Percentiles rank a stretch among this genome's conserved stretches.
These are phyloP conservation scores for Podaxis sp. DNA, from an alignment of 768 basidiomycete species.

Conservation along the genomic window DNA sequence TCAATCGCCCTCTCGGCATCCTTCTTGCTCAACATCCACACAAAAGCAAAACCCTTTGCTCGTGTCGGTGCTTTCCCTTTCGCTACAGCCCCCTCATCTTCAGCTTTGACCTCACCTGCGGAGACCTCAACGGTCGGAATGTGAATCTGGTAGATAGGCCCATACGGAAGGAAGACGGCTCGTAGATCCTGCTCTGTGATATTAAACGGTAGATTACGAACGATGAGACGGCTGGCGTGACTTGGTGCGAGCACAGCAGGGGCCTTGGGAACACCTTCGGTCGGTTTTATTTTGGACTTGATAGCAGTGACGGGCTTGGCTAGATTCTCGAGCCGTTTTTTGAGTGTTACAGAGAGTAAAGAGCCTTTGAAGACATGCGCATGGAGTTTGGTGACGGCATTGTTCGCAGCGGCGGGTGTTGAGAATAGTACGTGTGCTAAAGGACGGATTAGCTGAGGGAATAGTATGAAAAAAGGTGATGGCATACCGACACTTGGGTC, in stretches of 20 bases:
- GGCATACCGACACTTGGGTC: conserved; percentile 51
- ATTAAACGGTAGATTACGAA: conserved; percentile 87
- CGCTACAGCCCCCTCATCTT: conserved; percentile 25
- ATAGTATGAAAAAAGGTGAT: neutral
- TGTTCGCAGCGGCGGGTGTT: conserved; percentile 63
- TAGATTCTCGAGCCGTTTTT: conserved; percentile 77
- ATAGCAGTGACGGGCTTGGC: conserved; percentile 40
- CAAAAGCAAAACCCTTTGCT: conserved; percentile 87
- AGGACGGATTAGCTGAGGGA: neutral
- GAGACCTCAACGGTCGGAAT: conserved; percentile 54
- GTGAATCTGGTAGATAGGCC: conserved; percentile 83
- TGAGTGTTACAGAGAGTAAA: conserved; percentile 82
- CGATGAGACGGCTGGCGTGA: conserved; percentile 79
- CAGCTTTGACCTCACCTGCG: conserved; percentile 27
- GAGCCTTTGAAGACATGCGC: conserved; percentile 91
- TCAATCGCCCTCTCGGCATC: conserved; percentile 84
- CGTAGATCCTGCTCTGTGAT: conserved; percentile 84
- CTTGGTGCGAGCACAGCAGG: conserved; percentile 47
- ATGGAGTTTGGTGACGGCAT: conserved; percentile 79
- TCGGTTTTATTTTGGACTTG: conserved; percentile 20
- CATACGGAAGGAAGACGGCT: conserved; percentile 82
- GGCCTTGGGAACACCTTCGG: conserved; percentile 26
- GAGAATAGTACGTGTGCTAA: conserved; percentile 74
- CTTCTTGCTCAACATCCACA: conserved; percentile 87
- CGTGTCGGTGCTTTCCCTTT: conserved; percentile 27